These are phyloP conservation scores for Microsporum ferrugineum DNA, from an alignment of 2,329 filamentous ascomycete genomes.

Conservation along the genomic window DNA sequence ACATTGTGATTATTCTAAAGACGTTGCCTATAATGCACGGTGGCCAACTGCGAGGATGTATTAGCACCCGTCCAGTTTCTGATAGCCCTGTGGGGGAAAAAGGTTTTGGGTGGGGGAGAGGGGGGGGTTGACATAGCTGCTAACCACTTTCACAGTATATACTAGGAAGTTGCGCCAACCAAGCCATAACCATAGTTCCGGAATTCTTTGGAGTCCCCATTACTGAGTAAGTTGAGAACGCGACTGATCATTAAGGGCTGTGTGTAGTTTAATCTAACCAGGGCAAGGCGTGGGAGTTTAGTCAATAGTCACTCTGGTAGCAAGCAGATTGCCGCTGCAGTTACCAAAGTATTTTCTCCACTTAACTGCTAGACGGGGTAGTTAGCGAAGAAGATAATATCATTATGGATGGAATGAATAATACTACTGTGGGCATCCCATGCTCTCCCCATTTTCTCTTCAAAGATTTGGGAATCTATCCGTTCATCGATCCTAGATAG, in stretches of 20 bases:
- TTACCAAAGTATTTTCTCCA: neutral
- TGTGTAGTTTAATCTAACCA: constrained; percentile 20
- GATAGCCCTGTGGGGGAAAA: neutral
- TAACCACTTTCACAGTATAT: constrained; percentile 12
- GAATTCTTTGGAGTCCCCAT: constrained; percentile 11
- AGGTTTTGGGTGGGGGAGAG: too few species aligned
- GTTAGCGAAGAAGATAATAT: neutral
- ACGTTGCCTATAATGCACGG: constrained; percentile 6
- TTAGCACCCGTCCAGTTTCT: neutral
- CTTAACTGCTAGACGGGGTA: neutral
- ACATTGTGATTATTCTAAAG: constrained; percentile 5
- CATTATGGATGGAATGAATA: neutral
- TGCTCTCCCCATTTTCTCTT: neutral
- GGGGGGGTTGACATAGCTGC: too few species aligned
- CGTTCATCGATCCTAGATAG: neutral
- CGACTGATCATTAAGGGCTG: constrained; percentile 21
- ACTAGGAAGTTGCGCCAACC: constrained; percentile 16
- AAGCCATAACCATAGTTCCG: constrained; percentile 17
- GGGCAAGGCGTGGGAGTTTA: constrained; percentile 15
- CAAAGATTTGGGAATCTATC: neutral
- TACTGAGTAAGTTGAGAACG: constrained; percentile 14
- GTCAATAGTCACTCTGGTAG: neutral
- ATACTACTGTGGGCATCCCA: neutral
- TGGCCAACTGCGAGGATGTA: neutral
- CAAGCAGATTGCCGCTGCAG: constrained; percentile 4